A percentile compares a stretch with the other conserved stretches of the same genome.
Conservation (phyloP, 306 rosid species). For the Dryas alaskensis region DNA sequence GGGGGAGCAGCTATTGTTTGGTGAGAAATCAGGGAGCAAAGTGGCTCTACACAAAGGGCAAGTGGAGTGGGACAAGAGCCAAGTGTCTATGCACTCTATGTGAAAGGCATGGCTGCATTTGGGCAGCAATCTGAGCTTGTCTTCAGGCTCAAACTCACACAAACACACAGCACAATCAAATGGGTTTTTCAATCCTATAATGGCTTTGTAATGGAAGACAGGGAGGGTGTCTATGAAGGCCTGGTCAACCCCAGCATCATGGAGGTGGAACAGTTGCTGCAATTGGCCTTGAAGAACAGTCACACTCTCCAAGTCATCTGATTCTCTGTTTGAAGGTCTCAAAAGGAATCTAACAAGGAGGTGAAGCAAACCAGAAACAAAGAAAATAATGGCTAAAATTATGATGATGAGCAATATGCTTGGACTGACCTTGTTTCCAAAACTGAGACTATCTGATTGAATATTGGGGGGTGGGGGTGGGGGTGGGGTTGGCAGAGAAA, state of each 20-base stretch:
- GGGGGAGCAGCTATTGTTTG: constrained; percentile 45
- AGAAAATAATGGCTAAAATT: constrained; percentile 79
- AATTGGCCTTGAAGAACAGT: constrained; percentile 89
- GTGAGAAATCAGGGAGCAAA: constrained; percentile 63
- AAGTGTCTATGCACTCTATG: constrained; percentile 85
- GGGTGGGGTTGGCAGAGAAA: constrained; percentile 38
- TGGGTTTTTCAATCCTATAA: constrained; percentile 76
- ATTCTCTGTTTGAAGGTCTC: constrained; percentile 57
- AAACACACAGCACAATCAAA: constrained; percentile 95
- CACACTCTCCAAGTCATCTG: constrained; percentile 61
- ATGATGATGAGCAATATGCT: constrained; percentile 68
- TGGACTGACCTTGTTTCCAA: constrained; percentile 65
- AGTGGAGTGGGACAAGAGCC: constrained; percentile 95
- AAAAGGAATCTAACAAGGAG: constrained; percentile 76
- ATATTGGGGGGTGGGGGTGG: constrained; percentile 35
- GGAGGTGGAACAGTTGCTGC: constrained; percentile 92
- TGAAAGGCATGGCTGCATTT: constrained; percentile 97
- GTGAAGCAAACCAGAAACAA: constrained; percentile 87
- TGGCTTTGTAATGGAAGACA: constrained; percentile 74
- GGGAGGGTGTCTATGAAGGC: constrained; percentile 87
- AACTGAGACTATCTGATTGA: constrained; percentile 46
- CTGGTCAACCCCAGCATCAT: constrained; percentile 95
- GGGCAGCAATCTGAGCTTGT: constrained; percentile 81
- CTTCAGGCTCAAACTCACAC: constrained; percentile 84
- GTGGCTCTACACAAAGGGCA: constrained; percentile 87